Evolutionary conservation across 2,329 filamentous ascomycete genomes (phyloP), one percentile per base, ranked within the genome.

Genomic region (Aspergillus sp.): DNA sequence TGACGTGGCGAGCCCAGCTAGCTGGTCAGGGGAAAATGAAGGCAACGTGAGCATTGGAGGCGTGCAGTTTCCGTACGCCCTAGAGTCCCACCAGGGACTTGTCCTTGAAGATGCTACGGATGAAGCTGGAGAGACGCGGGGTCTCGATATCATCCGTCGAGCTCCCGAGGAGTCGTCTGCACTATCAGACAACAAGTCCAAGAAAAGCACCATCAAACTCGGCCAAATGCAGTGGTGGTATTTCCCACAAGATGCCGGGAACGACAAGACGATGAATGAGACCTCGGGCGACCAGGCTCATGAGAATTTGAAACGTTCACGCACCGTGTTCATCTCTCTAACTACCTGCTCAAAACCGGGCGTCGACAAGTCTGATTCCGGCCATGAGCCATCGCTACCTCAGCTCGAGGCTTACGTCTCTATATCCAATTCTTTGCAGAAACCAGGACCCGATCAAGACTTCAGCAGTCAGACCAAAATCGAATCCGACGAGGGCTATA

Each of bases 341-440:
- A 98, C 92, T 65, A 93, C 91, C 1, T 99, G 95, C 75, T 76
- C 85, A 26, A 92, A 96, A 68, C 95, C 94, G 12, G 72, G 76
- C 20, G 80, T 82, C 46, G 84, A 84, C 46, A 78, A 77, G 2
- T 76, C 79, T 11, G 77, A 79, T 24, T 31, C 56, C 4, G 39
- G 58, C 39, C 80, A 77, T 54, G 74, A 77, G 14, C 70, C 65
- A 11, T 67, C 79, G 1, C 84, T 90, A 12, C 89, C 90, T 1
- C 92, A 96, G 68, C 83, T 98, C 54, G 84, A 85, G 12, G 78
- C 98, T 10, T 96, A 90, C 69, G 81, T 96, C 52, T 96, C 92
- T 3, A 86, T 80, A 18, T 85, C 86, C 3, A 69, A 80, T 2
- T 78, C 81, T 12, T 90, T 92, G 68, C 82, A 85, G 54, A 80